Conservation (phyloP, 306 rosid genomes). For the Nissolia schottii region DNA sequence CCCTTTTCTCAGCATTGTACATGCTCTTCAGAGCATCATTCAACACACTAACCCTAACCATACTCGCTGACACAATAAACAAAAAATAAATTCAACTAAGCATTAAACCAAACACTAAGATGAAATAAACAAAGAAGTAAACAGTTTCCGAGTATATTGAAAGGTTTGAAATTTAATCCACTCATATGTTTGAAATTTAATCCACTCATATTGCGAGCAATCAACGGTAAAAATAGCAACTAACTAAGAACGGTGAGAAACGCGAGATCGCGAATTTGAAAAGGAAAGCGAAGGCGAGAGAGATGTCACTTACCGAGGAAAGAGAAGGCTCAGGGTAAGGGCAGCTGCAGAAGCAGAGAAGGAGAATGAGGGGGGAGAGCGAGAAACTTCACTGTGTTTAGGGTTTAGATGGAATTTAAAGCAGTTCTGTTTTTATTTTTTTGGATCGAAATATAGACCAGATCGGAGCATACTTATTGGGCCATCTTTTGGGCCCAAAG, state of each 20-base stretch:
- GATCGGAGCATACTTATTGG: background rate
- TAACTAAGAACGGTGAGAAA: background rate
- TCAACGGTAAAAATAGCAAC: no score
- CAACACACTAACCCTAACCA: conserved; percentile 43
- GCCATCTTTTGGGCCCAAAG: background rate
- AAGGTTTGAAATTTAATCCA: no score
- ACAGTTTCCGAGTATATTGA: no score
- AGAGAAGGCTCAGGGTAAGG: background rate
- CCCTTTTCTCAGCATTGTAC: conserved; percentile 54
- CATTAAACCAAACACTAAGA: background rate
- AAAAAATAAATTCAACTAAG: background rate
- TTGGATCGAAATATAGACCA: no score
- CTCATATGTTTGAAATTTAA: no score
- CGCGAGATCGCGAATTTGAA: background rate
- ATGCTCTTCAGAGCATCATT: conserved; percentile 53
- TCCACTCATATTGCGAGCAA: no score
- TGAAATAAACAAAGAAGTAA: no score
- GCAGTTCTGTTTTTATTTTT: no score
- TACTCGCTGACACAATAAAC: conserved; percentile 9
- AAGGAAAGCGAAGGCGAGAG: background rate
- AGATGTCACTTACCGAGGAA: conserved; percentile 24
- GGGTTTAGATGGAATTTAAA: conserved; percentile 24
- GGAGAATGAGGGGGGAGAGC: background rate
- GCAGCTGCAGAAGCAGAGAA: background rate
- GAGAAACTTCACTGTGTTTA: background rate